Base-by-base conservation (phyloP, 331 rosid species). In the Malus hybrid region DNA sequence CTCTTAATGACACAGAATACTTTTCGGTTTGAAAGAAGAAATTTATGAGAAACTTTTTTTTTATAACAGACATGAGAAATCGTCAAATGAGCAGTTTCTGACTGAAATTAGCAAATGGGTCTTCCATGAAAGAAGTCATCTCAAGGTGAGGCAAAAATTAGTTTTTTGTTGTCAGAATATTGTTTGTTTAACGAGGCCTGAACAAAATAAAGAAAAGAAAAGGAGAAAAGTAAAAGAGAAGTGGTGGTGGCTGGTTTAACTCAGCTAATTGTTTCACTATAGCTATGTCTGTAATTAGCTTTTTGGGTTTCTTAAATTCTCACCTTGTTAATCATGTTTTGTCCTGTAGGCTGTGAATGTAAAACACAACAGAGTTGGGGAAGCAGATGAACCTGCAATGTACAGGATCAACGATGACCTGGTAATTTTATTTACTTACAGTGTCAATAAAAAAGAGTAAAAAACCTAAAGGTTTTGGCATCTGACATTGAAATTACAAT, bases 61-160 rank as follows among this genome's bases (percentile, higher is more conserved):
- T 68, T 81, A 66, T 74, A 74, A 81, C 93, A 94, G 99, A 29
- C 90, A 85, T 59, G 89, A 84, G 74, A 92, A 92, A 80, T 86
- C 99, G 3, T 96, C 93, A 20, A 94, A 94, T 75, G 97, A 94
- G 89, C 96, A 87, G 85, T 89, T 92, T 81, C 70, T 89, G 68
- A 86, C 85, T 81, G 99, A 90, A 80, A 79, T 94, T 70, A 86
- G 92, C 91, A 93, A 93, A 88, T 93, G 98, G 98, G 77, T 93
- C 83, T 92, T 94, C 88, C 97, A 94, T 6, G 99, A 92, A 85
- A 87, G 97, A 84, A 96, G 99, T 50, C 99, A 94, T 80, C 97
- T 94, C 52, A 94, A 92, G 96, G 99, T 94, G 80, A 76, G 93
- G 44, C 56, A 74, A 76, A 29, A 48, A 5, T 71, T 67, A 10